Evolutionary conservation across 139 green algal species (phyloP), one percentile per base, ranked within the genome.

Genomic region (Asterochloris sp.): DNA sequence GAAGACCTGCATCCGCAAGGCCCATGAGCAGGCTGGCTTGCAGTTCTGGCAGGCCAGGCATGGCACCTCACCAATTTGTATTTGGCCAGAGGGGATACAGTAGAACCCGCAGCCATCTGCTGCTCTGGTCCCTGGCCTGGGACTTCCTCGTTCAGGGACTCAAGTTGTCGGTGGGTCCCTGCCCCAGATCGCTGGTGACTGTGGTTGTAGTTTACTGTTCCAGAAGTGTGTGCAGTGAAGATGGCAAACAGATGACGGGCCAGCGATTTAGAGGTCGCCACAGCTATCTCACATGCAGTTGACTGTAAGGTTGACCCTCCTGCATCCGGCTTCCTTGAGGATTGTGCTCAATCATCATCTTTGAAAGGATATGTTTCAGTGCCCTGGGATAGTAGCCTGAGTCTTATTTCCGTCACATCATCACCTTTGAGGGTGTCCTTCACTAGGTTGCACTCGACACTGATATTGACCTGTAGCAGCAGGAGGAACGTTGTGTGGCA

Each of bases 61-160:
- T 21, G 13, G 29, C 47, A 17, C 12, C 78, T 83, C 76, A 98
- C 97, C 87, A 99, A 88, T 82, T 99, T 99, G 83, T 99, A 99
- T 78, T 99, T 99, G 26, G 97, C 93, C 13, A 99, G 86, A 11
- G 97, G 95, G 14, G 92, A 94, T 11, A 96, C 86, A 15, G 83
- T 84, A 60, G 74, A 64, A 29, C 82, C 69, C 24, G 54, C 66
- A 27, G 82, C 82, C 82, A 85, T 85, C 17, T 38, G 27, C 19
- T 54, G 6, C 2, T 54, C 38, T 54, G 38, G 38, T 54, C 38
- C 38, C 38, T 54, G 38, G 38, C 38, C 38, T 54, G 38, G 38
- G 38, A 6, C 38, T 54, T 54, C 38, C 38, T 54, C 38, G 38
- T 54, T 54, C 38, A 54, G 38, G 38, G 38, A 54, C 4, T 54